Percentiles rank a stretch among this genome's conserved stretches.
phyloP scores from a whole-genome alignment of 2,329 filamentous ascomycete species.

The Xylaria sp. region DNA sequence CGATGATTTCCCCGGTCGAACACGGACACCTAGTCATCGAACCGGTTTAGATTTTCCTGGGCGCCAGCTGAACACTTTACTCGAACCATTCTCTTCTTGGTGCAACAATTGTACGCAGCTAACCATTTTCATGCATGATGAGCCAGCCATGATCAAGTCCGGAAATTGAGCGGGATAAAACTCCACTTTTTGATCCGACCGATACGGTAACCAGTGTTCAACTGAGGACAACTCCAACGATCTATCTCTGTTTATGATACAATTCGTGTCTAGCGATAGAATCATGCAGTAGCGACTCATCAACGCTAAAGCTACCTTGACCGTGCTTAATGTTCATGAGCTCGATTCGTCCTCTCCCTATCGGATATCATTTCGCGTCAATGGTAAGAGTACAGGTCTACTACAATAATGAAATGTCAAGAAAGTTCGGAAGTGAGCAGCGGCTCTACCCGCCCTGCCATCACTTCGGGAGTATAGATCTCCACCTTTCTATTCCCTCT shows the following conservation, averaged over 20 bases:
- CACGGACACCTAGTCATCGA: constrained; percentile 8
- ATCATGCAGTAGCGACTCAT: not conserved
- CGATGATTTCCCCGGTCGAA: constrained; percentile 5
- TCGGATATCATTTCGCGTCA: not conserved
- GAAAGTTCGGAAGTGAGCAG: not conserved
- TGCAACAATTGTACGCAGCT: constrained; percentile 24
- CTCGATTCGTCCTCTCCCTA: not conserved
- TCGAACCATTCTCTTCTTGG: constrained; percentile 28
- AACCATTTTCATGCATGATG: constrained; percentile 28
- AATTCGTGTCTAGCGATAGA: not conserved
- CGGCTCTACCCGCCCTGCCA: constrained; percentile 30
- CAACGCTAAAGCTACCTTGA: not conserved
- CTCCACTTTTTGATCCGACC: constrained; percentile 26
- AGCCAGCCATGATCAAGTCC: constrained; percentile 19
- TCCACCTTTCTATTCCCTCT: not conserved
- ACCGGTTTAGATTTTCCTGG: constrained; percentile 24
- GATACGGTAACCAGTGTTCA: constrained; percentile 19
- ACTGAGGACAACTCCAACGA: not conserved
- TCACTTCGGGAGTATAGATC: not conserved
- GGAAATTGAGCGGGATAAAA: constrained; percentile 28
- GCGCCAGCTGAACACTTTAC: constrained; percentile 31
- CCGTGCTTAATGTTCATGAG: not conserved
- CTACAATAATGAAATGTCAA: not conserved
- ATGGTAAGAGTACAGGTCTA: not conserved
- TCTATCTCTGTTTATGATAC: constrained; percentile 6